phyloP scores from a whole-genome alignment of 306 rosid species.

The Echinosophora koreensis region DNA sequence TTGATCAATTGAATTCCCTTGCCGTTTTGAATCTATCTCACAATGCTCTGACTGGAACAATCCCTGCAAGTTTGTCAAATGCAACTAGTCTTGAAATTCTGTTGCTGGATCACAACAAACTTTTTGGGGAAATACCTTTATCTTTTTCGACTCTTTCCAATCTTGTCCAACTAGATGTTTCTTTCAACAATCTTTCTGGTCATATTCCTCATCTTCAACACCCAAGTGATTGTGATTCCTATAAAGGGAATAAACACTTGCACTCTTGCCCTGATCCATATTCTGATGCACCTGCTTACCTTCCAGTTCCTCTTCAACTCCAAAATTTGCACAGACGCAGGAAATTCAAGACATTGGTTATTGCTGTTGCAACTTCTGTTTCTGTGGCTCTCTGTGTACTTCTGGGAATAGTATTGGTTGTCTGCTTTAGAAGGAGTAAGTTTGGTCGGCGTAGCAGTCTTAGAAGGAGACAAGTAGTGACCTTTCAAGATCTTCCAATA shows the following conservation, averaged over 20 bases:
- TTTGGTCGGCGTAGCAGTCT: slow-evolving; percentile 49
- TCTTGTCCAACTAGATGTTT: slow-evolving; percentile 57
- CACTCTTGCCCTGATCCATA: slow-evolving; percentile 61
- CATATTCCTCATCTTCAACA: slow-evolving; percentile 61
- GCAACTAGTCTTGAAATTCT: slow-evolving; percentile 54
- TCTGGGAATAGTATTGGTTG: slow-evolving; percentile 42
- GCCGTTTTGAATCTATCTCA: slow-evolving; percentile 55
- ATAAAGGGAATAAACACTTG: slow-evolving; percentile 55
- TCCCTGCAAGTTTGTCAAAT: slow-evolving; percentile 54
- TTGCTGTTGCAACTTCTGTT: slow-evolving; percentile 46
- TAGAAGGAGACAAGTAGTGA: slow-evolving; percentile 59
- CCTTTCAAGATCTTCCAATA: slow-evolving; percentile 59
- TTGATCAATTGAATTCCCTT: slow-evolving; percentile 58
- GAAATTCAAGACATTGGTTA: slow-evolving; percentile 47
- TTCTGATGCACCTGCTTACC: slow-evolving; percentile 46
- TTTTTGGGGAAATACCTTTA: slow-evolving; percentile 57
- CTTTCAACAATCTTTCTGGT: slow-evolving; percentile 69
- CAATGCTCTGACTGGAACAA: slow-evolving; percentile 54
- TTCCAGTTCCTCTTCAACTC: slow-evolving; percentile 50
- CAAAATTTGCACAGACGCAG: slow-evolving; percentile 13
- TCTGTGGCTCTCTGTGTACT: slow-evolving; percentile 44
- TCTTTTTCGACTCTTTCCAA: slow-evolving; percentile 50
- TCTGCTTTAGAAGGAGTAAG: slow-evolving; percentile 52
- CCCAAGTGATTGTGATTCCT: slow-evolving; percentile 51
- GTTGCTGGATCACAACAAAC: slow-evolving; percentile 60